Evolutionary conservation across 164 flowering plant species (phyloP), one percentile per base, ranked within the genome.

Genomic region (Nelumbo lutea): DNA sequence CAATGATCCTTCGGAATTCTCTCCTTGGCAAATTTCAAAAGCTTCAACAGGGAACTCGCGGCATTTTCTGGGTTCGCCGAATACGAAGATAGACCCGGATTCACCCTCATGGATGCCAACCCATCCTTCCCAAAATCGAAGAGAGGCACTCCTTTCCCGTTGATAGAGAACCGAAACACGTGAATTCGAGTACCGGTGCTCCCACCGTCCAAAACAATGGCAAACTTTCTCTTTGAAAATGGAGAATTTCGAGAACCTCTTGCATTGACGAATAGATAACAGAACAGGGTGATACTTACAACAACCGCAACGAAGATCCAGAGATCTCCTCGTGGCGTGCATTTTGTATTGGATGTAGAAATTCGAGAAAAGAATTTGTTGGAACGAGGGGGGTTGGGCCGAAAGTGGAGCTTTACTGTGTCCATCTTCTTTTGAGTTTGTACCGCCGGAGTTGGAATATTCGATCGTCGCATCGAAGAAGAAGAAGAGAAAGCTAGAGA

Each of bases 151-250:
- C 68, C 77, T 15, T 80, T 79, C 1, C 61, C 65, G 40, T 64
- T 78, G 4, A 82, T 46, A 38, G 38, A 57, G 73, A 79, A 90
- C 65, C 73, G 71, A 45, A 92, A 87, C 57, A 92, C 90, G 56
- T 95, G 97, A 60, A 90, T 84, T 62, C 99, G 80, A 10, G 90
- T 86, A 39, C 99, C 99, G 0, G 99, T 92, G 63, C 98, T 95
- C 6, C 99, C 99, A 0, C 96, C 98, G 62, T 95, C 98, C 55
- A 95, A 88, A 56, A 95, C 78, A 44, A 92, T 80, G 64, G 84
- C 77, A 68, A 71, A 90, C 52, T 76, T 80, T 48, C 44, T 67
- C 60, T 42, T 67, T 51, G 8, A 6, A n/a, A 9, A 42, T 14
- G 41, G 4, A 52, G 66, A 52, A 44, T n/a, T 64, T 41, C 73